phyloP scores from a whole-genome alignment of 2,329 filamentous ascomycete species.

The Clonostachys rosea region DNA sequence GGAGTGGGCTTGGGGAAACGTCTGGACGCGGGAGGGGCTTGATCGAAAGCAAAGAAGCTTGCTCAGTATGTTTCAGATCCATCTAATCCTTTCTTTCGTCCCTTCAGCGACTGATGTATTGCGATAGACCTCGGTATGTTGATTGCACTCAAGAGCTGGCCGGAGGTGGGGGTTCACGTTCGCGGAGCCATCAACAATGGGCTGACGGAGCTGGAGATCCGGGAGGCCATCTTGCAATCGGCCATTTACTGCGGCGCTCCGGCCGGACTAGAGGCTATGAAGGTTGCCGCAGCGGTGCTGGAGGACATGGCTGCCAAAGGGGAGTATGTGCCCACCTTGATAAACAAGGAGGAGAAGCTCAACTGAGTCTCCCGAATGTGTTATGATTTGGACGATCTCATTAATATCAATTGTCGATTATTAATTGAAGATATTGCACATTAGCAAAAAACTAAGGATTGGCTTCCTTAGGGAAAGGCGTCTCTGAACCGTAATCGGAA shows the following conservation, averaged over 20 bases:
- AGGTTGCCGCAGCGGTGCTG: conserved; percentile 14
- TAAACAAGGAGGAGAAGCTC: no score
- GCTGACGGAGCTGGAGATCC: conserved; percentile 44
- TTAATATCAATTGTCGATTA: no score
- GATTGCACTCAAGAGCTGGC: conserved; percentile 51
- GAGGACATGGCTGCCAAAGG: conserved; percentile 16
- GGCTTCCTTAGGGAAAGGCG: no score
- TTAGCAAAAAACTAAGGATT: no score
- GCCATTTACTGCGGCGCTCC: conserved; percentile 34
- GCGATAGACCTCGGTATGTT: conserved; percentile 53
- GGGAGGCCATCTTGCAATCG: conserved; percentile 46
- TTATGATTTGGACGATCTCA: no score
- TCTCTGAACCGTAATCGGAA: no score
- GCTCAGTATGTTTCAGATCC: conserved; percentile 23
- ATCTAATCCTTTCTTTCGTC: conserved; percentile 14
- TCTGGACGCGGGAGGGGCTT: conserved; percentile 59
- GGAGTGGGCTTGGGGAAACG: conserved; percentile 54
- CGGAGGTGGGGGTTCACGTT: conserved; percentile 56
- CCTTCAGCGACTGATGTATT: background rate
- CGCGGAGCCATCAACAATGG: conserved; percentile 60
- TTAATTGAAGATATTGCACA: no score
- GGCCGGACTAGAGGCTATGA: conserved; percentile 28
- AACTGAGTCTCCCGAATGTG: no score
- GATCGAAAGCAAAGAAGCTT: conserved; percentile 51
- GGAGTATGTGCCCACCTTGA: conserved; percentile 6